Base-by-base conservation (phyloP, 768 basidiomycete genomes). In the Fibroporia radiculosa region DNA sequence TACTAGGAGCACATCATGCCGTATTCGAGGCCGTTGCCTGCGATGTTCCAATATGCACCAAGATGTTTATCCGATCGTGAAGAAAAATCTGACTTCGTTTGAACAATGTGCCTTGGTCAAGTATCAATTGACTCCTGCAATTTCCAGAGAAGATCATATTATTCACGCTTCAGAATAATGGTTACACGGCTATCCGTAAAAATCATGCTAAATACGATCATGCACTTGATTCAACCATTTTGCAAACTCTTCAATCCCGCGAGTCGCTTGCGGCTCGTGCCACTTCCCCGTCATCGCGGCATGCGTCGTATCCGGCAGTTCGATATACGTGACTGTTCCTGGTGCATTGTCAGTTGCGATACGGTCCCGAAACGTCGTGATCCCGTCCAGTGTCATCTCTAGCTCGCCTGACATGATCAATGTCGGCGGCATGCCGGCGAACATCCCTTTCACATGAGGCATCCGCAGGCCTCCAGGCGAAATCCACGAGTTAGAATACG, bases 401-500 rank as follows among this genome's bases (percentile, higher is more conserved):
- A 73, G 73, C 3, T 72, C 75, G 13, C 82, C 82, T 4, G 66
- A 69, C 6, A 71, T 64, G 37, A 84, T 71, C 58, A 79, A 80
- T 0, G 80, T 81, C 18, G 70, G 63, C 1, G 82, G 81, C 59
- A 78, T 83, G 14, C 69, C 72, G 26, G 59, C 66, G 59, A 83
- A 84, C 42, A 63, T 55, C 7, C 72, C 62, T 3, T 53, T 40
- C 25, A 63, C 50, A 35, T 70, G 56, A 8, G 7, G 8, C 8
- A 35, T 6, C 10, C 20, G 6, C 22, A 67, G 51, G 13, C 74
- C 77, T 5, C 73, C 74, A 3, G 82, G 80, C 0, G 81, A 84
- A 24, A 84, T 68, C 48, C 80, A 82, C 22, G 65, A 63, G 52
- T 74, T 79, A 10, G 59, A 57, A 11, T 65, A 64, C 12, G 70